Evolutionary conservation across 2,329 filamentous ascomycete species (phyloP).

Genomic region (Alternaria longipes): DNA sequence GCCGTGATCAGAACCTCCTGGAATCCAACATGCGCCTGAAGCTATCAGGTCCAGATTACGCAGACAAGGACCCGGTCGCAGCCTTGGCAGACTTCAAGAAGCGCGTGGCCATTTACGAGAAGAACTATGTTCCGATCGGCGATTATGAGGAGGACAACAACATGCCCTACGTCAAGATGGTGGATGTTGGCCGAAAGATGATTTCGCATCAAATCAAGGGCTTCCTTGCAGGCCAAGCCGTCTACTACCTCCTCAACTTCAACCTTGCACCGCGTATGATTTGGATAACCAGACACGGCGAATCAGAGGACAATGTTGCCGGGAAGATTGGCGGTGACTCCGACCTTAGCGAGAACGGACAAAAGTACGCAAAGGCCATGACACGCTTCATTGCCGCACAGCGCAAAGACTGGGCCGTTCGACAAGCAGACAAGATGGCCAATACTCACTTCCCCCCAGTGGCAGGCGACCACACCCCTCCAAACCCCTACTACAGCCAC

Average conservation of each 20-base stretch:
- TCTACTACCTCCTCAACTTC: conserved; percentile 95
- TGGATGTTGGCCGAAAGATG: conserved; percentile 94
- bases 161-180: conserved; percentile 97
- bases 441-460: conserved; percentile 86
- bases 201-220: conserved; percentile 89
- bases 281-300: conserved; percentile 96
- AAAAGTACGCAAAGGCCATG: conserved; percentile 79
- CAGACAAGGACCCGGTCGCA: conserved; percentile 85
- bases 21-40: conserved; percentile 98
- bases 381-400: conserved; percentile 85
- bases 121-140: conserved; percentile 89
- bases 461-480: conserved; percentile 90
- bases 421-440: conserved; percentile 80
- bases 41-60: conserved; percentile 94
- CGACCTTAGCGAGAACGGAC: conserved; percentile 80
- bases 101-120: conserved; percentile 91
- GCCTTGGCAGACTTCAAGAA: conserved; percentile 92
- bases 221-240: conserved; percentile 90
- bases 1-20: conserved; percentile 81
- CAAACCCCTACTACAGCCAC: conserved; percentile 80
- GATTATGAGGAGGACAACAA: conserved; percentile 89
- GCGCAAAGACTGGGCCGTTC: conserved; percentile 80
- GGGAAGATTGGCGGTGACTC: conserved; percentile 94
- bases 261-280: conserved; percentile 95
- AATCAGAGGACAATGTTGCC: conserved; percentile 85